These are phyloP conservation scores for Talaromyces stipitatus DNA, from an alignment of 495 filamentous ascomycete genomes.

Conservation along the genomic window DNA sequence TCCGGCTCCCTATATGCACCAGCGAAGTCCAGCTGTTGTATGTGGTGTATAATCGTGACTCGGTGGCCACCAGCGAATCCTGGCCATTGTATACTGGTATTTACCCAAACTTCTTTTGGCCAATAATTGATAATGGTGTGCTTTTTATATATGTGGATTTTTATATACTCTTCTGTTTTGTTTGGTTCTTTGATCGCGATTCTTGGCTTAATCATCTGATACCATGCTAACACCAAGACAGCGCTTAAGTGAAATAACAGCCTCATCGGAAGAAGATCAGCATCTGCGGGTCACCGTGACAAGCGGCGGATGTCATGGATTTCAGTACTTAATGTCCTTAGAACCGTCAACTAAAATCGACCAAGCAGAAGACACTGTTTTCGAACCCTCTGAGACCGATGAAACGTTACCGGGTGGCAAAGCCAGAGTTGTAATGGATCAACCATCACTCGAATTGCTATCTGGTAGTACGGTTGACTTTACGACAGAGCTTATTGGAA, in stretches of 20 bases:
- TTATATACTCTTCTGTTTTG: conserved; percentile 21
- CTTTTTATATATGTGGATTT: background rate
- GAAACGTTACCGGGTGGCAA: conserved; percentile 30
- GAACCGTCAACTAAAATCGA: conserved; percentile 52
- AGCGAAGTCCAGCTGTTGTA: too few species aligned
- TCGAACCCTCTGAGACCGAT: conserved; percentile 29
- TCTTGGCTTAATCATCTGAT: background rate
- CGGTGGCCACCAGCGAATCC: conserved; percentile 46
- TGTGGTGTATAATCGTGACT: too few species aligned
- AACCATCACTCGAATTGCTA: conserved; percentile 76
- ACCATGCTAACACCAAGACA: conserved; percentile 12
- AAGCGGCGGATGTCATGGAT: conserved; percentile 91
- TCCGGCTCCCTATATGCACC: conserved; percentile 38
- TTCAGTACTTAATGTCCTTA: conserved; percentile 92
- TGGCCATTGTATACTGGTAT: conserved; percentile 30
- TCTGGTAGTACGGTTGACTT: conserved; percentile 93
- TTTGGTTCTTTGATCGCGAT: background rate
- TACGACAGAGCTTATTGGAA: conserved; percentile 94
- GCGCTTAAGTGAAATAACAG: conserved; percentile 60
- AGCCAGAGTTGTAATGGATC: conserved; percentile 86
- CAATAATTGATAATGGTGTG: background rate
- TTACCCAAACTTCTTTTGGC: background rate
- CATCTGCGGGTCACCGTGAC: conserved; percentile 86
- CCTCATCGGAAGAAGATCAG: conserved; percentile 30
- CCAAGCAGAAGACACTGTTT: conserved; percentile 67